Evolutionary conservation across 179 eudicot genomes (phyloP).

Genomic region (Actinidia chinensis): DNA sequence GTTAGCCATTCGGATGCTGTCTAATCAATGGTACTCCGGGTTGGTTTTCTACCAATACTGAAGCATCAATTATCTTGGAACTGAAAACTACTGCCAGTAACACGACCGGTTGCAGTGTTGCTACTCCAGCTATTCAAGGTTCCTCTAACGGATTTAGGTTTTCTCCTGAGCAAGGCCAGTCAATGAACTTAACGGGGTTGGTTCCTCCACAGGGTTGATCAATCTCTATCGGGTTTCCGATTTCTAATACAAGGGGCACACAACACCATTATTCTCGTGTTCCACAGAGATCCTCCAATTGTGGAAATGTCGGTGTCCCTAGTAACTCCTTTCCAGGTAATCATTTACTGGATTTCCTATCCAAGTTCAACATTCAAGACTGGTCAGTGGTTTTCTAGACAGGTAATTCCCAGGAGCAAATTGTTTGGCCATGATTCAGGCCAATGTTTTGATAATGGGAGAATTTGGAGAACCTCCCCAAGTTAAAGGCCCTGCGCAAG

Average conservation of each 20-base stretch:
- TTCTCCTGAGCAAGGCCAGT: conserved; percentile 62
- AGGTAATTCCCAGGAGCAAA: conserved; percentile 45
- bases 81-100: conserved; percentile 55
- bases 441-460: conserved; percentile 44
- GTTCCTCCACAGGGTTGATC: conserved; percentile 69
- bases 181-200: conserved; percentile 53
- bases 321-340: conserved; percentile 46
- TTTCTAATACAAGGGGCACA: conserved; percentile 41
- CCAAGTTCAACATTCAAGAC: conserved; percentile 51
- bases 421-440: conserved; percentile 46
- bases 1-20: conserved; percentile 46
- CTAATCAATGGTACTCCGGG: conserved; percentile 46
- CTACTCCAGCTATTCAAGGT: conserved; percentile 49
- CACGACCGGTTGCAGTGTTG: conserved; percentile 58
- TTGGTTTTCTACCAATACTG: conserved; percentile 54
- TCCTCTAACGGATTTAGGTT: conserved; percentile 51
- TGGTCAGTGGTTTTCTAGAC: conserved; percentile 33
- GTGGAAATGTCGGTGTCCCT: conserved; percentile 29
- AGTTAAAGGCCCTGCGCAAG: conserved; percentile 41
- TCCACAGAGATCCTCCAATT: too few relatives aligned
- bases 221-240: conserved; percentile 84
- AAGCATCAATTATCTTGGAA: conserved; percentile 43
- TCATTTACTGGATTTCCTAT: conserved; percentile 48
- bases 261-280: conserved; percentile 32
- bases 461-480: conserved; percentile 47